Conservation (phyloP, 768 basidiomycete genomes). For the Exidia glandulosa region DNA sequence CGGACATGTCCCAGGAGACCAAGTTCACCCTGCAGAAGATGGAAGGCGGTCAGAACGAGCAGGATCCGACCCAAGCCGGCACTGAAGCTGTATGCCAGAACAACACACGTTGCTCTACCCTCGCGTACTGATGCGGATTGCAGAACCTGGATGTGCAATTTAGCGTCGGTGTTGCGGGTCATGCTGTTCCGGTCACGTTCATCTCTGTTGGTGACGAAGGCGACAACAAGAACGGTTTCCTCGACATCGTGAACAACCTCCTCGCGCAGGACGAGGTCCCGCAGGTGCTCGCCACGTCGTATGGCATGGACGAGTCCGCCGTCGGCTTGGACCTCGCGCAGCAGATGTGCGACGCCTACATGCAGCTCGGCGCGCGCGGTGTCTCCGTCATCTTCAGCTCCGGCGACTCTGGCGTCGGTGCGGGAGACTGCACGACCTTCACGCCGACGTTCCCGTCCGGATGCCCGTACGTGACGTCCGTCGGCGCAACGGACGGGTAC, state of each 20-base stretch:
- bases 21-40: slow-evolving; percentile 11
- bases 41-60: slow-evolving; percentile 12
- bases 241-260: slow-evolving; percentile 20
- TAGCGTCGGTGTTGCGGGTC: slow-evolving; percentile 26
- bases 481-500: slow-evolving; percentile 22
- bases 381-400: slow-evolving; percentile 27
- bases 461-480: slow-evolving; percentile 26
- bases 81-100: slow-evolving; percentile 35
- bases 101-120: slow-evolving; percentile 17
- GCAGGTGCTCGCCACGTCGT: slow-evolving; percentile 23
- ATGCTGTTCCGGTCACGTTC: slow-evolving; percentile 53
- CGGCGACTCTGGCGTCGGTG: slow-evolving; percentile 26
- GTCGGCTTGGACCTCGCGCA: slow-evolving; percentile 13
- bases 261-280: slow-evolving; percentile 35
- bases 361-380: slow-evolving; percentile 25
- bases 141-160: slow-evolving; percentile 26
- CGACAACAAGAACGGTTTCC: slow-evolving; percentile 36
- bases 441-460: slow-evolving; percentile 25
- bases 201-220: slow-evolving; percentile 35
- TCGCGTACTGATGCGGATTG: slow-evolving; percentile 9
- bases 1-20: slow-evolving; percentile 11
- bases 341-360: slow-evolving; percentile 25
- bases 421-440: slow-evolving; percentile 18
- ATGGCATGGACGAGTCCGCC: slow-evolving; percentile 20
- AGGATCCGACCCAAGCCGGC: slow-evolving; percentile 21